These are phyloP conservation scores for Trametes hirsuta DNA, from an alignment of 1,284 basidiomycete genomes.

Conservation along the genomic window DNA sequence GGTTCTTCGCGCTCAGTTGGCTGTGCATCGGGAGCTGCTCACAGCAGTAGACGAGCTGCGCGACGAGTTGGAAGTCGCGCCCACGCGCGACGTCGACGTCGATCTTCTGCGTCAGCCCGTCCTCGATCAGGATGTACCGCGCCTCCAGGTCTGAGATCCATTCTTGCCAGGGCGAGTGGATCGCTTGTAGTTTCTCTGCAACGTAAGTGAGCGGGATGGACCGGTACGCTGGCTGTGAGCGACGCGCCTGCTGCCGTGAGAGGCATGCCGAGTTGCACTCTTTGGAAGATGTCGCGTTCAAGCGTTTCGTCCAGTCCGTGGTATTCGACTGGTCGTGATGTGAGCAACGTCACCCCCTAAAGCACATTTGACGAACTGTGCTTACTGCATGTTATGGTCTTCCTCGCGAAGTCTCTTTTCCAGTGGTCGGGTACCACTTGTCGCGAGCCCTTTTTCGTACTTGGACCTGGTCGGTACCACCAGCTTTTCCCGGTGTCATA, in stretches of 20 bases:
- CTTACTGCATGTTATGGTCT: conserved; percentile 67
- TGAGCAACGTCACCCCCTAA: too few relatives aligned
- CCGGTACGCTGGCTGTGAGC: background rate
- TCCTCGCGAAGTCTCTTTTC: conserved; percentile 53
- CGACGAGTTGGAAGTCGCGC: conserved; percentile 71
- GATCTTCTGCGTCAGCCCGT: conserved; percentile 54
- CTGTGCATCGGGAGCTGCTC: conserved; percentile 51
- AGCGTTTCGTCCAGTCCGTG: conserved; percentile 46
- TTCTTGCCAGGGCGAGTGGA: conserved; percentile 62
- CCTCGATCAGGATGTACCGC: conserved; percentile 52
- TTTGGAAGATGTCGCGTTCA: conserved; percentile 76
- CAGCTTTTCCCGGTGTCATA: conserved; percentile 56
- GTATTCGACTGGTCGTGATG: conserved; percentile 57
- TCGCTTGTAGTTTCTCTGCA: conserved; percentile 74
- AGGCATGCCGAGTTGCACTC: conserved; percentile 75
- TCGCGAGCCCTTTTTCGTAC: conserved; percentile 43
- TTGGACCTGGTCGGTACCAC: conserved; percentile 55
- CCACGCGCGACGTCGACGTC: conserved; percentile 65
- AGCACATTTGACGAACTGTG: background rate
- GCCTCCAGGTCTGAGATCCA: conserved; percentile 57
- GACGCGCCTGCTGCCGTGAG: conserved; percentile 64
- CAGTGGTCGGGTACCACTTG: conserved; percentile 52
- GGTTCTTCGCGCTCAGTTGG: conserved; percentile 53
- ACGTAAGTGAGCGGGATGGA: background rate
- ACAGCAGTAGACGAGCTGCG: conserved; percentile 66